Conservation (phyloP, 2,329 filamentous ascomycete species). For the Huntiella omanensis region DNA sequence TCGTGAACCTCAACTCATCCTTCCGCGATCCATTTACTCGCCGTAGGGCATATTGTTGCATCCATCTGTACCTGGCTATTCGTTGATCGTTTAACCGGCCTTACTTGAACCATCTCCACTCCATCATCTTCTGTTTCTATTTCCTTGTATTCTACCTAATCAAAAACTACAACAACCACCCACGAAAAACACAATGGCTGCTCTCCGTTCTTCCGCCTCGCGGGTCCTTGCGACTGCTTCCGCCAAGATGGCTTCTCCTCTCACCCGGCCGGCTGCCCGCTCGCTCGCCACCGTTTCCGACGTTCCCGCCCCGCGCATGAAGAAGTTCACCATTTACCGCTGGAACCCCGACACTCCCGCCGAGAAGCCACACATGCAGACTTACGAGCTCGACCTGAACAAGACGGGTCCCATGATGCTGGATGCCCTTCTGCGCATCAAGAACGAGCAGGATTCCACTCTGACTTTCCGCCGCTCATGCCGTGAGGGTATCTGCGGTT, state of each 20-base stretch:
- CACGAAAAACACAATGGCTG: conserved; percentile 29
- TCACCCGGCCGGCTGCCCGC: conserved; percentile 25
- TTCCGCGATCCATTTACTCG: too few species aligned
- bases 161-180: background rate
- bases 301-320: conserved; percentile 48
- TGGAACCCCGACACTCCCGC: conserved; percentile 91
- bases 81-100: background rate
- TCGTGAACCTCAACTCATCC: conserved; percentile 2
- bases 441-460: conserved; percentile 96
- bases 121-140: conserved; percentile 1
- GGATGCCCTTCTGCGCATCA: conserved; percentile 91
- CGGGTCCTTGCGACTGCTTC: conserved; percentile 31
- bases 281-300: conserved; percentile 38
- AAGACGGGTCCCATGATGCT: conserved; percentile 99
- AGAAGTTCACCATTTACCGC: conserved; percentile 97
- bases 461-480: conserved; percentile 91
- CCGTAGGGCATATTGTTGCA: too few species aligned
- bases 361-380: conserved; percentile 90
- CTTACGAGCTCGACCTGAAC: conserved; percentile 87
- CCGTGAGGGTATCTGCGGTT: conserved; percentile 95
- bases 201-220: conserved; percentile 38
- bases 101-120: background rate
- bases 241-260: conserved; percentile 22
- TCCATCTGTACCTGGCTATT: background rate
- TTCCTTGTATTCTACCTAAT: background rate